phyloP scores from a whole-genome alignment of 176 grass and related monocot species.

The Tuctoria greenei region DNA sequence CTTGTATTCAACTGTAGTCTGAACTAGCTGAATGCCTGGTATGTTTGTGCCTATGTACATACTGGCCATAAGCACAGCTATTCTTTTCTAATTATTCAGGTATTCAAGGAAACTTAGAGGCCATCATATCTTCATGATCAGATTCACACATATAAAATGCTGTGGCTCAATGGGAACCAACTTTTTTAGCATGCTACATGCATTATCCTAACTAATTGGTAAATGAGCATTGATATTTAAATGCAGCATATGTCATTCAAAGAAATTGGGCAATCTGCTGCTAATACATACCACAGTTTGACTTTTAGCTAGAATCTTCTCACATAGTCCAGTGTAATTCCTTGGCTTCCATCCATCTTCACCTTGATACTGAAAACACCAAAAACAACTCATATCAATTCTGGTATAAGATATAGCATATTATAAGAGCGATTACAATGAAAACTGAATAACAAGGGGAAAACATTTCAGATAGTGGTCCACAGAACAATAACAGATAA shows the following conservation, averaged over 20 bases:
- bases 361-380: slow-evolving; percentile 88
- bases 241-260: slow-evolving; percentile 10
- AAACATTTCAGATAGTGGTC: neutral
- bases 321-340: slow-evolving; percentile 87
- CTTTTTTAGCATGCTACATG: neutral
- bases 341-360: slow-evolving; percentile 86
- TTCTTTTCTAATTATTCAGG: neutral
- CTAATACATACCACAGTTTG: slow-evolving; percentile 83
- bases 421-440: neutral
- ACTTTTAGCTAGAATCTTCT: slow-evolving; percentile 96
- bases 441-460: neutral
- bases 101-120: neutral
- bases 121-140: slow-evolving; percentile 1
- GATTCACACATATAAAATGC: slow-evolving; percentile 11
- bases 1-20: neutral
- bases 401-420: slow-evolving; percentile 21
- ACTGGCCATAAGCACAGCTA: neutral
- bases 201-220: slow-evolving; percentile 18
- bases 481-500: slow-evolving; percentile 15
- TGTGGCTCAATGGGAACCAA: slow-evolving; percentile 7
- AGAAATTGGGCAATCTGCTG: neutral
- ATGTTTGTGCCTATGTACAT: neutral
- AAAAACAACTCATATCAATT: slow-evolving; percentile 5
- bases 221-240: neutral
- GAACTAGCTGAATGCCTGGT: slow-evolving; percentile 4